Evolutionary conservation across 768 basidiomycete genomes (phyloP), one percentile per base, ranked within the genome.

Genomic region (Lentinula sp.): DNA sequence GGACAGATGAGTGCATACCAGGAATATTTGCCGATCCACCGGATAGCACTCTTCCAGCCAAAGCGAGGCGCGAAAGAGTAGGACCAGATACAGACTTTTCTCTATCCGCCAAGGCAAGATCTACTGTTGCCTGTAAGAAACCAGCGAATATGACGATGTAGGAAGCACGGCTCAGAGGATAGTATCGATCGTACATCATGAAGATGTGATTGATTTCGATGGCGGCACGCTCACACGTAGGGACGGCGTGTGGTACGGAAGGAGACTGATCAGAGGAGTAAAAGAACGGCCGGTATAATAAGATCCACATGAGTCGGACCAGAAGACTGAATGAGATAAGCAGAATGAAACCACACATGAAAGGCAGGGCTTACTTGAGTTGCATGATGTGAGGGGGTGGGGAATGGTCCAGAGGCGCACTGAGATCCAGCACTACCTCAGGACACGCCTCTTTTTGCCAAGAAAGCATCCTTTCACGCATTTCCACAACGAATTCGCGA

Each of bases 141-240:
- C 55, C 61, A n/a, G 61, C 61, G 40, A 57, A 62, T 23, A 62
- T 50, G n/a, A 57, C 35, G 16, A 62, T 58, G 31, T 62, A 62
- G 9, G 61, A 62, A 7, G 52, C 49, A 34, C 61, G 61, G 10
- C 43, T 48, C 18, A 62, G 37, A 52, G 61, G 61, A 55, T 45
- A 62, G 23, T 58, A 45, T 31, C 42, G 18, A 9, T 57, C 54
- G n/a, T 62, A 62, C 56, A 58, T 58, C 5, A 40, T 39, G 46
- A 62, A 62, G 43, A 62, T 57, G 18, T 18, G 15, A 34, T 51
- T 40, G 48, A 62, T 62, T 23, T 62, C 61, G 31, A 40, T 50
- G 21, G 61, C 61, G 32, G 55, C 48, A 32, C 50, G 61, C 32
- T 49, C 55, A 31, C 61, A 62, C n/a, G 56, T 52, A 13, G 57